These are phyloP conservation scores for Sedum album DNA, from an alignment of 164 flowering plant species.

Conservation along the genomic window DNA sequence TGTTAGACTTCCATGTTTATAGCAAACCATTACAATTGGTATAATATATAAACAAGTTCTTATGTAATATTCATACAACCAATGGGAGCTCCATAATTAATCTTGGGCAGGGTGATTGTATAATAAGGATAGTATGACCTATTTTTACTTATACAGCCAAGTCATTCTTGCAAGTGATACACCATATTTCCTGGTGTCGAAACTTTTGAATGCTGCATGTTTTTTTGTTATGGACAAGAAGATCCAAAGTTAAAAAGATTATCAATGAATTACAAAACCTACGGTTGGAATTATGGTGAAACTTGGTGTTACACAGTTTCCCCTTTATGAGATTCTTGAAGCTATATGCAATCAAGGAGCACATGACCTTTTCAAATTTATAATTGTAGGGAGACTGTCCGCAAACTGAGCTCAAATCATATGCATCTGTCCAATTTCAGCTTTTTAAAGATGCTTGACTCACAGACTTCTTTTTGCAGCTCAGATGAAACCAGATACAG, in stretches of 20 bases:
- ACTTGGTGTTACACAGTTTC: background rate
- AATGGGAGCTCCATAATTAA: no score
- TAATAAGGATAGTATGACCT: no score
- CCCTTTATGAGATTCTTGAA: background rate
- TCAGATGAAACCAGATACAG: conserved; percentile 91
- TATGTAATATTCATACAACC: no score
- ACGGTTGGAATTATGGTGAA: background rate
- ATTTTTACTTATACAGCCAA: no score
- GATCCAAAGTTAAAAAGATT: background rate
- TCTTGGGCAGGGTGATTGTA: no score
- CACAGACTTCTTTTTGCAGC: conserved; percentile 28
- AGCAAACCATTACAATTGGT: background rate
- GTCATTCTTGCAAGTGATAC: background rate
- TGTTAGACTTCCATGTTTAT: background rate
- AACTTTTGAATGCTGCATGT: background rate
- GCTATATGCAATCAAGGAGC: background rate
- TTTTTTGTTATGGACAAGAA: no score
- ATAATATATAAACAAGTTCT: no score
- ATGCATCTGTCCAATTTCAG: background rate
- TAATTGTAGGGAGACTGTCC: background rate
- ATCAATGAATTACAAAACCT: background rate
- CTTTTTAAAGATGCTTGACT: background rate
- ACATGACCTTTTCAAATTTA: background rate
- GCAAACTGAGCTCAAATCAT: background rate
- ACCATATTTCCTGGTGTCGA: background rate